Percentiles rank a stretch among this genome's conserved stretches.
Conservation (phyloP, 106 monocot genomes). For the Dendrobium officinale region DNA sequence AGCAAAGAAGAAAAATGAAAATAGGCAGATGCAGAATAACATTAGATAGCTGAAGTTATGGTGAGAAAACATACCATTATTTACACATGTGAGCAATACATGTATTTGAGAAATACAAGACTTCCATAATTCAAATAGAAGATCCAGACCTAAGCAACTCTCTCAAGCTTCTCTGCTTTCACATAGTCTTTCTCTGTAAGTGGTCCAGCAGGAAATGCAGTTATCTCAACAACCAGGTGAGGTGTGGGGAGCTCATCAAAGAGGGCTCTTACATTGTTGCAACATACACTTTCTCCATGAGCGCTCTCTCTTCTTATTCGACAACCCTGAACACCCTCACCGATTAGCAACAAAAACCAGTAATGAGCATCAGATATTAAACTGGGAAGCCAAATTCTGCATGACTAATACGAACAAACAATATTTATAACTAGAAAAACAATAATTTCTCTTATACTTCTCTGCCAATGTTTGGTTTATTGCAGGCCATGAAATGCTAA, state of each 20-base stretch:
- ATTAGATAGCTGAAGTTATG: neutral
- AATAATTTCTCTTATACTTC: neutral
- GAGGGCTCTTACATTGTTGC: conserved; percentile 92
- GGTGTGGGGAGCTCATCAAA: conserved; percentile 97
- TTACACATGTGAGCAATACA: neutral
- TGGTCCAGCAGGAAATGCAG: conserved; percentile 88
- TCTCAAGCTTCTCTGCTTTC: conserved; percentile 93
- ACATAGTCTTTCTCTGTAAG: conserved; percentile 77
- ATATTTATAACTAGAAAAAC: neutral
- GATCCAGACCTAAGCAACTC: conserved; percentile 72
- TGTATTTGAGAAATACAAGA: conserved; percentile 4
- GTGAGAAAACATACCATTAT: neutral
- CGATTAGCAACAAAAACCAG: neutral
- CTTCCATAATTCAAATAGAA: conserved; percentile 45
- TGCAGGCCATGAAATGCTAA: neutral
- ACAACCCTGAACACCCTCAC: conserved; percentile 54
- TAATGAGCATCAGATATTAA: no score
- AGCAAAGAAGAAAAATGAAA: neutral
- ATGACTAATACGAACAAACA: neutral
- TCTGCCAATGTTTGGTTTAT: neutral
- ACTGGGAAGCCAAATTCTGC: neutral
- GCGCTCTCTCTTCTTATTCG: conserved; percentile 91
- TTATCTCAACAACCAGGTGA: conserved; percentile 89
- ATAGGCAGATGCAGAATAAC: neutral
- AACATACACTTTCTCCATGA: conserved; percentile 93